Conservation (phyloP, 208 protist species). For the Trypanosoma theileri region DNA sequence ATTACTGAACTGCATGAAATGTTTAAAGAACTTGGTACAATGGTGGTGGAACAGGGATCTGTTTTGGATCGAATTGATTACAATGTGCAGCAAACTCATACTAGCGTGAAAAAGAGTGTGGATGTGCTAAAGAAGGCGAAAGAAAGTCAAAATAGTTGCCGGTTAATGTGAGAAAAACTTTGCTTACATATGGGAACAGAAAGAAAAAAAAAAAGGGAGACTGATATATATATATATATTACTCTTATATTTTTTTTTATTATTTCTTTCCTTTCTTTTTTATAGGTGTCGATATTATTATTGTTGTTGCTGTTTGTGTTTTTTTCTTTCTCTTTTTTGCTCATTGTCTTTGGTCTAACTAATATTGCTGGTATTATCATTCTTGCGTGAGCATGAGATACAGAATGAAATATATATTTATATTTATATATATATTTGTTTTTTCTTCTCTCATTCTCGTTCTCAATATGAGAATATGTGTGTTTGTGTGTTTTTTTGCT, state of each 20-base stretch:
- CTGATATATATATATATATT: conserved; percentile 9
- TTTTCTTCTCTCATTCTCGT: neutral
- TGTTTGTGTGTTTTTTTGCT: neutral
- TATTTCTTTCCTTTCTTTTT: neutral
- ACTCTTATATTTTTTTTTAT: neutral
- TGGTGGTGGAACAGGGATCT: conserved; percentile 88
- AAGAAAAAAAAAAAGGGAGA: too few species aligned
- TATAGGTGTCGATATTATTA: neutral
- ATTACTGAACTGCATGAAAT: conserved; percentile 87
- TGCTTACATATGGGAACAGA: too few species aligned
- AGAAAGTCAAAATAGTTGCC: conserved; percentile 65
- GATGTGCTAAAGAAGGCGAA: conserved; percentile 80
- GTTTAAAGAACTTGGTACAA: conserved; percentile 73
- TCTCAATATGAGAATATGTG: neutral
- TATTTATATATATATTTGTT: conserved; percentile 12
- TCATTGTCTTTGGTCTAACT: neutral
- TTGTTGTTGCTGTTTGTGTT: conserved; percentile 14
- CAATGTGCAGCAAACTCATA: conserved; percentile 73
- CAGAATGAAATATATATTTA: neutral
- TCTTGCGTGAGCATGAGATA: neutral
- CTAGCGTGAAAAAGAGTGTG: conserved; percentile 53
- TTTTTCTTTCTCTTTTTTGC: neutral
- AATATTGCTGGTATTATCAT: neutral
- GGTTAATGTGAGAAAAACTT: conserved; percentile 40
- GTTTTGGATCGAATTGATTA: conserved; percentile 93